Evolutionary conservation across 2,329 filamentous ascomycete species (phyloP).

Genomic region (Phialemoniopsis sp.): DNA sequence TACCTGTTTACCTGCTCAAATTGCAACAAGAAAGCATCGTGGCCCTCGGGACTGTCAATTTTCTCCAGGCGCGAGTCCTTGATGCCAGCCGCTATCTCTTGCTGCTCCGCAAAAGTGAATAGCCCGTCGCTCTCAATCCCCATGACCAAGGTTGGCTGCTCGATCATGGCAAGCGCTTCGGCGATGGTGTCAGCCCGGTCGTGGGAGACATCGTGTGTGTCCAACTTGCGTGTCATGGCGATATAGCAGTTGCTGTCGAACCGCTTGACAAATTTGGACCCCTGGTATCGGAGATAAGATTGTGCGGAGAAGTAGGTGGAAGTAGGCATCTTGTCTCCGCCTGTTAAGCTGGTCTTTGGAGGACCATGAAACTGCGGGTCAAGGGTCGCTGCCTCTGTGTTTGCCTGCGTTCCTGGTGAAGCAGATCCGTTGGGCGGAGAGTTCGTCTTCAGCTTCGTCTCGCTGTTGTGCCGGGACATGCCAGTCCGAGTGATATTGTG

Average conservation of each 20-base stretch:
- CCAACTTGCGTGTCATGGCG: constrained; percentile 94
- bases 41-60: constrained; percentile 91
- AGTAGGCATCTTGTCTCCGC: constrained; percentile 49
- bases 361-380: constrained; percentile 72
- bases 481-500: constrained; percentile 58
- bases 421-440: constrained; percentile 9
- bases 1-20: constrained; percentile 96
- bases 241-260: constrained; percentile 99
- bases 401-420: constrained; percentile 18
- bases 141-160: constrained; percentile 86
- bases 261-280: constrained; percentile 90
- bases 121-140: constrained; percentile 95
- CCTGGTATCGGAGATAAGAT: constrained; percentile 95
- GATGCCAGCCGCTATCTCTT: constrained; percentile 82
- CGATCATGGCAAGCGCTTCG: constrained; percentile 74
- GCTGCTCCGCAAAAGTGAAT: constrained; percentile 95
- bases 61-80: constrained; percentile 73
- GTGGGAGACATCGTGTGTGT: constrained; percentile 92
- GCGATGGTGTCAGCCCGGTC: constrained; percentile 64
- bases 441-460: constrained; percentile 12
- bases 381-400: constrained; percentile 20
- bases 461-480: constrained; percentile 43
- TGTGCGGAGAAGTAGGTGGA: constrained; percentile 97
- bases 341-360: constrained; percentile 44
- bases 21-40: constrained; percentile 93